Evolutionary conservation across 2,329 filamentous ascomycete genomes (phyloP).

Genomic region (Trichoderma endophyticum): DNA sequence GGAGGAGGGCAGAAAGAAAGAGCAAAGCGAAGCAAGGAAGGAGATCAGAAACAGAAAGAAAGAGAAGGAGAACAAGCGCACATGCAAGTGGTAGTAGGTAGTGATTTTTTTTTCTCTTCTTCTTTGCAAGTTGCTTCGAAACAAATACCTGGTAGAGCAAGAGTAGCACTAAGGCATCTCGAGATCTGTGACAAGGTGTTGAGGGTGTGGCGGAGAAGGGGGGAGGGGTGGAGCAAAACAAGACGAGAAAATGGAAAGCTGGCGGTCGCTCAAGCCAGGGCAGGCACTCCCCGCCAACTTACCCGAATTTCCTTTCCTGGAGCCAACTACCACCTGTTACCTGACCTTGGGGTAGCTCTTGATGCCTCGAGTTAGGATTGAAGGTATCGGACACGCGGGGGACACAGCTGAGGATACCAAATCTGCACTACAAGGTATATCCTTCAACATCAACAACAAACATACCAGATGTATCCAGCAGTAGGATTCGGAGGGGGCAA

Average conservation of each 20-base stretch:
- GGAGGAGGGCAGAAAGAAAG: neutral
- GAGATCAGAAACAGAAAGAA: neutral
- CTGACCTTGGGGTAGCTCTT: neutral
- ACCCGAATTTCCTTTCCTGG: neutral
- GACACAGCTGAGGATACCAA: neutral
- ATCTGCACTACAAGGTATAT: neutral
- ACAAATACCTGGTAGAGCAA: neutral
- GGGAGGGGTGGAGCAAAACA: slow-evolving; percentile 4
- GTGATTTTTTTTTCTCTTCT: neutral
- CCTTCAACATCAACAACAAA: neutral
- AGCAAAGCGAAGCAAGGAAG: neutral
- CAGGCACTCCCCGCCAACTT: slow-evolving; percentile 7
- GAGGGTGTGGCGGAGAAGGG: slow-evolving; percentile 11
- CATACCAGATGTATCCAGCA: neutral
- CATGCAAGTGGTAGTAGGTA: neutral
- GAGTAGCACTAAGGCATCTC: neutral
- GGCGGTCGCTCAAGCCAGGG: slow-evolving; percentile 6
- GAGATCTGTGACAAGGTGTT: slow-evolving; percentile 9
- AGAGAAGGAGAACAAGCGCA: neutral
- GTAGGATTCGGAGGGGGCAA: neutral
- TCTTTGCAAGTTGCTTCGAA: neutral
- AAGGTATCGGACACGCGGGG: neutral
- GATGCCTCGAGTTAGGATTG: neutral
- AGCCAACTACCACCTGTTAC: neutral
- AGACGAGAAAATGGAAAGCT: slow-evolving; percentile 2